phyloP scores from a whole-genome alignment of 2,329 filamentous ascomycete species.

The Diaporthe aspalathi region DNA sequence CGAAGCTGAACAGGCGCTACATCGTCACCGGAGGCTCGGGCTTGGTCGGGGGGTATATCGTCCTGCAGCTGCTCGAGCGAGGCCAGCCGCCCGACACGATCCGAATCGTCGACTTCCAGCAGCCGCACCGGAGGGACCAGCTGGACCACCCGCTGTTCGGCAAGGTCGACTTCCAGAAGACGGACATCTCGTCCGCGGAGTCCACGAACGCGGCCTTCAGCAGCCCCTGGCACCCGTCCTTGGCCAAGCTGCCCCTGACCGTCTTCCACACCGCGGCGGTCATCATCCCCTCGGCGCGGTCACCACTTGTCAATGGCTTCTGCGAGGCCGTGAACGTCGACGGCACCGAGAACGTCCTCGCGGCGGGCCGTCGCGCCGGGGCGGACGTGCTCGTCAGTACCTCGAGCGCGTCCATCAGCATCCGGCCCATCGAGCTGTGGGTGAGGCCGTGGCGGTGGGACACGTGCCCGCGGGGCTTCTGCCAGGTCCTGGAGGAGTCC shows the following conservation, averaged over 20 bases:
- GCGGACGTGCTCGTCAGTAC: constrained; percentile 60
- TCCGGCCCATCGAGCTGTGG: constrained; percentile 52
- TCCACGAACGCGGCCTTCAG: constrained; percentile 59
- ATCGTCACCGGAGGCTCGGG: constrained; percentile 57
- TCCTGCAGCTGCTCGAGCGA: constrained; percentile 63
- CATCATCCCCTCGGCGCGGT: constrained; percentile 58
- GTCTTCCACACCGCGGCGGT: constrained; percentile 66
- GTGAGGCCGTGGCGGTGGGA: constrained; percentile 55
- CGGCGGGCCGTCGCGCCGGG: constrained; percentile 53
- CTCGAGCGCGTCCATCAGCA: constrained; percentile 57
- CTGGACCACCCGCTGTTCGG: constrained; percentile 47
- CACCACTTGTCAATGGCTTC: constrained; percentile 51
- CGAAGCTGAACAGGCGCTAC: constrained; percentile 51
- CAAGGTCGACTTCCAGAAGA: constrained; percentile 56
- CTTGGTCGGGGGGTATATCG: constrained; percentile 66
- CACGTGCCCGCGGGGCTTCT: constrained; percentile 50
- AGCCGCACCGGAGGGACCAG: constrained; percentile 57
- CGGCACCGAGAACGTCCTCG: constrained; percentile 58
- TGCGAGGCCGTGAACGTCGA: constrained; percentile 58
- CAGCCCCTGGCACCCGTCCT: constrained; percentile 56
- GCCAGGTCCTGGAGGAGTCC: constrained; percentile 56
- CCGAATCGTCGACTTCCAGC: constrained; percentile 63
- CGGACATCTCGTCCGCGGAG: constrained; percentile 61
- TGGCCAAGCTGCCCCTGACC: constrained; percentile 60
- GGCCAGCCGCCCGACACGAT: constrained; percentile 63